These are phyloP conservation scores for Triticum urartu DNA, from an alignment of 176 grass and related monocot genomes.

Conservation along the genomic window DNA sequence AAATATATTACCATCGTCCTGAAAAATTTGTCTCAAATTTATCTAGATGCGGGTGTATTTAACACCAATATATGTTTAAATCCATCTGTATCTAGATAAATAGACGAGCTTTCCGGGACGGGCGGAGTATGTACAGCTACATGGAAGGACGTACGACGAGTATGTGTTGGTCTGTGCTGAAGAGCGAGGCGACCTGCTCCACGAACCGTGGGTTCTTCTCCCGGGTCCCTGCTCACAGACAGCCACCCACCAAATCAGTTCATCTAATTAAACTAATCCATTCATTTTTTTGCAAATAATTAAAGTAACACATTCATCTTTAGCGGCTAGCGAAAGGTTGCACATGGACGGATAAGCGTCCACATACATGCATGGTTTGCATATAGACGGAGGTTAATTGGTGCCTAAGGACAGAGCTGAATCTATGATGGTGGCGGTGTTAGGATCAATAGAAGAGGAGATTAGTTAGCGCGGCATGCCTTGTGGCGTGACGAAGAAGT, in stretches of 20 bases:
- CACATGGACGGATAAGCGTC: neutral
- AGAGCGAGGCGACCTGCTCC: constrained; percentile 52
- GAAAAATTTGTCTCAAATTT: no score
- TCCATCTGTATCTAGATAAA: no score
- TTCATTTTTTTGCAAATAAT: neutral
- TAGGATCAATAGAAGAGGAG: neutral
- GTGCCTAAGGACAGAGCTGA: neutral
- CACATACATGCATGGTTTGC: neutral
- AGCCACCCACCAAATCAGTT: neutral
- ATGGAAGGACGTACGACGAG: constrained; percentile 39
- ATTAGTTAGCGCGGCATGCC: constrained; percentile 18
- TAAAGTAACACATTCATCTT: no score
- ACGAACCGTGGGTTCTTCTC: constrained; percentile 65
- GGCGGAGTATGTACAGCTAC: no score
- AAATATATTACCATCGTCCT: no score
- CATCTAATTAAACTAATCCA: neutral
- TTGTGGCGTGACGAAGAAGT: constrained; percentile 58
- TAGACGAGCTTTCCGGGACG: no score
- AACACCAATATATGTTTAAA: no score
- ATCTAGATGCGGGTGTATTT: no score
- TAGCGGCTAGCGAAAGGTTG: neutral
- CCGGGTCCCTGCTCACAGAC: constrained; percentile 33
- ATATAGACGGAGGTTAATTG: neutral
- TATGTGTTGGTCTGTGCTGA: constrained; percentile 55
- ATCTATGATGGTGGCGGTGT: neutral